Evolutionary conservation across 306 rosid species (phyloP).

Genomic region (Cicer cuneatum): DNA sequence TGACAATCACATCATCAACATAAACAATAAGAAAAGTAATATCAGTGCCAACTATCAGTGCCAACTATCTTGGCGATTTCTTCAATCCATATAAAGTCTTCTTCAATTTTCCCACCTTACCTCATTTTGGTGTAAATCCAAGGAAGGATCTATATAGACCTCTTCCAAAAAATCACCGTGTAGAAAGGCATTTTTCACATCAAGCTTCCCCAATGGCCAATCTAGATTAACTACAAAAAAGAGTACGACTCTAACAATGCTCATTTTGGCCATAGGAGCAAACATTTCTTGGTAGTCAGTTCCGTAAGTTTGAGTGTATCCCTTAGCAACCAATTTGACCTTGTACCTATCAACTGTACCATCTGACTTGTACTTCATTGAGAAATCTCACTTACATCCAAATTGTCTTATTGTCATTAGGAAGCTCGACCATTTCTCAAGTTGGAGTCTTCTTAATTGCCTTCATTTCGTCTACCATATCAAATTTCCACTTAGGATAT

Average conservation of each 20-base stretch:
- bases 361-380: background rate
- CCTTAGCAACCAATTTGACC: no score
- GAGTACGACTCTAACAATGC: background rate
- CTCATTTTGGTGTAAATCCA: background rate
- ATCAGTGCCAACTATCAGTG: background rate
- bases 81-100: background rate
- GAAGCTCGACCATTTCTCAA: background rate
- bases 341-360: no score
- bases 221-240: slow-evolving; percentile 3
- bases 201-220: background rate
- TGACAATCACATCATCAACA: slow-evolving; percentile 1
- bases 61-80: background rate
- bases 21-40: background rate
- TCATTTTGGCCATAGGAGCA: background rate
- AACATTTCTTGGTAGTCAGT: no score
- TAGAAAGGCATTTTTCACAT: background rate
- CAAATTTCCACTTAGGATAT: no score
- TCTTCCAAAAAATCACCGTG: no score
- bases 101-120: background rate
- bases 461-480: background rate
- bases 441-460: background rate
- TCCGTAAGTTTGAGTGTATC: no score
- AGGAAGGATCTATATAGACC: no score
- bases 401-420: background rate
- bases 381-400: background rate